Evolutionary conservation across 1,139 yeast genomes (phyloP), one percentile per base, ranked within the genome.

Genomic region (Lodderomyces oxycetoniae): DNA sequence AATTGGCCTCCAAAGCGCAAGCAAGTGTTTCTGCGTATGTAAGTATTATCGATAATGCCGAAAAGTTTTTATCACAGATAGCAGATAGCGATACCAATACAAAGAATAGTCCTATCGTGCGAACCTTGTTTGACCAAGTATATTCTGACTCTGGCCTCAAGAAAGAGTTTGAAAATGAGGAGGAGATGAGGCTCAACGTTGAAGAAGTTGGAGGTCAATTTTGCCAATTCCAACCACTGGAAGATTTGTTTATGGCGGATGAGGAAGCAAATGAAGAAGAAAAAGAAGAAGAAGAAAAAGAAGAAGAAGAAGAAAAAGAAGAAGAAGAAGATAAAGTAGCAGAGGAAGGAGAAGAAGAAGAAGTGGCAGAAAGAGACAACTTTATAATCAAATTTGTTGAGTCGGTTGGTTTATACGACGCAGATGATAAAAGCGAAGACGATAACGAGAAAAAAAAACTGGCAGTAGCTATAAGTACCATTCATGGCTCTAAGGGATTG

Each of bases 401-500:
- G 29, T 74, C 85, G 2, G 62, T 83, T 31, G 76, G 81, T 4
- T 59, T 84, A n/a, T 80, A 71, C 46, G 76, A 56, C 36, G 48
- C 57, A 5, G 50, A 47, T 15, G 44, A 42, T 59, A 3, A 58
- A 54, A n/a, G 14, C 6, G 37, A 28, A 22, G 12, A 30, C 25
- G 17, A 31, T 10, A 19, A 31, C 4, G 10, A 28, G 11, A 9
- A 17, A 21, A 26, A 14, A 14, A 31, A 7, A 10, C 25, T 19
- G 2, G 34, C 33, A n/a, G 69, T 74, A 0, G 52, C 72, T 33
- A 33, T 71, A 1, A 79, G 89, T 0, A 91, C 97, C 0, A 82
- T 91, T 10, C 98, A 91, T 55, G 87, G 89, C 0, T 78, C 97
- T 2, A 91, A 91, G 52, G 97, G 97, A 1, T 63, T 88, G 4